Base-by-base conservation (phyloP, 805 yeast species). In the Wickerhamiella australiensis region DNA sequence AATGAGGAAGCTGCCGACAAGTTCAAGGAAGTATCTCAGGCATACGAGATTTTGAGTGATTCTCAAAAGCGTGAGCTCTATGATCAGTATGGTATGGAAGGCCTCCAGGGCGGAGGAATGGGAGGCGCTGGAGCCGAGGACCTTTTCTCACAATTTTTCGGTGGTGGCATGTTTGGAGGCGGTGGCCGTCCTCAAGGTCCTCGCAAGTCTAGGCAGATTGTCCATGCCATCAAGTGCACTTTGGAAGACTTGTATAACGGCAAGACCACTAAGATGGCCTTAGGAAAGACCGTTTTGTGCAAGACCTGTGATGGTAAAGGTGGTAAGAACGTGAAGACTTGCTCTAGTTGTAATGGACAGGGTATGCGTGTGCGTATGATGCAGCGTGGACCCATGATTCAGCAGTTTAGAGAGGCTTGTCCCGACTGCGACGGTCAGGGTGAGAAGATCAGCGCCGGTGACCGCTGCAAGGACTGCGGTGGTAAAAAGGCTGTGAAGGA, bases 331-430 rank as follows among this genome's bases (percentile, higher is more conserved):
- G 94, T 88, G 56, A 83, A 82, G 73, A 79, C 79, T 61, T 92
- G 99, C 79, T 57, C 79, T 47, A 66, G 78, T 36, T 92, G 99
- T 80, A 76, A 78, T 63, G 99, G 99, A 68, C 75, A 77, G 60
- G 99, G 99, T 77, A 70, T 82, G 67, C 85, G 78, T 68, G 82
- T 90, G 57, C 82, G 87, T 57, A 85, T 96, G 48, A 84, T 95
- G 73, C 97, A 92, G 71, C 88, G 92, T 96, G 99, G 99, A 60
- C 96, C 95, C 57, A 86, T 92, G 88, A 84, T 92, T 62, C 99
- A 92, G 74, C 84, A 96, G 75, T 85, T 85, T 79, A 97, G 92
- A 73, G 79, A 94, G 42, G 80, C 79, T 49, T 92, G 99, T 82
- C 90, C 84, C 59, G 80, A 69, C 52, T 92, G 99, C 79, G 70